Evolutionary conservation across 2,329 filamentous ascomycete species (phyloP).

Genomic region (Microascus cirrosus): DNA sequence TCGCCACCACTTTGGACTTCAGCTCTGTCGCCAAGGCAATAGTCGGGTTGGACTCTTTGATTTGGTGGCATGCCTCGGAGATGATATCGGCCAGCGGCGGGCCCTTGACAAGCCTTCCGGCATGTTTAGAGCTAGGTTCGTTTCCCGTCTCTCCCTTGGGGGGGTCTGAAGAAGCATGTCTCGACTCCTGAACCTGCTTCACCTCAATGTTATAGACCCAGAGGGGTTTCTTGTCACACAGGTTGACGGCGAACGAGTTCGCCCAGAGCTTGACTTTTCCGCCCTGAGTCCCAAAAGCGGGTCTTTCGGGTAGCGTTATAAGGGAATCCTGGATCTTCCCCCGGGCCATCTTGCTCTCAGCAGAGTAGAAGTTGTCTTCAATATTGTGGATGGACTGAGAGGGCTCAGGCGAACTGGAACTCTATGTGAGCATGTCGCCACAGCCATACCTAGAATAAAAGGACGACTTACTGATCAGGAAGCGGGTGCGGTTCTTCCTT

Average conservation of each 20-base stretch:
- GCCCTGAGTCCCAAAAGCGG: slow-evolving; percentile 35
- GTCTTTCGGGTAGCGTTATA: slow-evolving; percentile 29
- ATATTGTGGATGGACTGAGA: slow-evolving; percentile 20
- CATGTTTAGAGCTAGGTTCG: background rate
- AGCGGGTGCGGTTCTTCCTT: slow-evolving; percentile 12
- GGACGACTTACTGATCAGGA: background rate
- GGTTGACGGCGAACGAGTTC: slow-evolving; percentile 38
- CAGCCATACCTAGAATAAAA: background rate
- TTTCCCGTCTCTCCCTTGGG: slow-evolving; percentile 8
- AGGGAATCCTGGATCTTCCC: slow-evolving; percentile 22
- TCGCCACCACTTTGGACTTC: slow-evolving; percentile 30
- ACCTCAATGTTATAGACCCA: slow-evolving; percentile 35
- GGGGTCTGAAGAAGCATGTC: slow-evolving; percentile 3
- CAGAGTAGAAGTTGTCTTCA: slow-evolving; percentile 26
- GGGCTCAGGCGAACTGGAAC: slow-evolving; percentile 9
- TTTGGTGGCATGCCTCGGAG: slow-evolving; percentile 20
- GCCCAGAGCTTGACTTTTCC: slow-evolving; percentile 33
- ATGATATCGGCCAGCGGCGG: slow-evolving; percentile 13
- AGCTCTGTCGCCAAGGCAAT: slow-evolving; percentile 33
- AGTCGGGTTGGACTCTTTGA: slow-evolving; percentile 18
- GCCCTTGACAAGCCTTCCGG: slow-evolving; percentile 7
- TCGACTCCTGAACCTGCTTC: slow-evolving; percentile 9
- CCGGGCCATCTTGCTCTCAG: slow-evolving; percentile 16
- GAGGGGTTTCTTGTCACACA: slow-evolving; percentile 20
- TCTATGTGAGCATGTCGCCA: slow-evolving; percentile 9